phyloP scores from a whole-genome alignment of 345 rosid species.

The Camelina hispida region DNA sequence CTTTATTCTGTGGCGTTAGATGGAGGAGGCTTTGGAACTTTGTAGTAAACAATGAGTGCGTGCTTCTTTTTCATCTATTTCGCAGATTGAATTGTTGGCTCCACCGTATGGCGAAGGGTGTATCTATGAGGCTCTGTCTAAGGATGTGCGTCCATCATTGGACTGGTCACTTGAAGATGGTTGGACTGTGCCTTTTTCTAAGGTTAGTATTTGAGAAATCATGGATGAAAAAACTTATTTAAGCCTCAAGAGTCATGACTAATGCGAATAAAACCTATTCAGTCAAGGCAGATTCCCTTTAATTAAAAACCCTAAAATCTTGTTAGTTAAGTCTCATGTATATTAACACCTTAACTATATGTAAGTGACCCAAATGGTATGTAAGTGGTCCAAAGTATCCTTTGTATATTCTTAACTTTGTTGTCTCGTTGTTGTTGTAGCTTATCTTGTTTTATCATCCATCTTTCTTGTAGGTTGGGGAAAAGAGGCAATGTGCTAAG shows the following conservation, averaged over 20 bases:
- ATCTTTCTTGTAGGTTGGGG: constrained; percentile 22
- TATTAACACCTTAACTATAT: not conserved
- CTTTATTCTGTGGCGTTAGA: not conserved
- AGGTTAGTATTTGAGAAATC: constrained; percentile 9
- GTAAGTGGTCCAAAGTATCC: not conserved
- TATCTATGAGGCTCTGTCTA: constrained; percentile 3
- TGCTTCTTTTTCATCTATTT: not conserved
- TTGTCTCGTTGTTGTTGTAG: not conserved
- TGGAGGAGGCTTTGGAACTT: not conserved
- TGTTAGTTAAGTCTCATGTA: not conserved
- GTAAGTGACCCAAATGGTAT: not conserved
- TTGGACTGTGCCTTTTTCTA: constrained; percentile 33
- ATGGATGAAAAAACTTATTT: not conserved
- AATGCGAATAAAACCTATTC: not conserved
- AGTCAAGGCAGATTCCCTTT: not conserved
- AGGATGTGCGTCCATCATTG: constrained; percentile 38
- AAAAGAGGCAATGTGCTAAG: constrained; percentile 38
- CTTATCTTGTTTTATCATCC: not conserved
- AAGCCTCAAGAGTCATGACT: not conserved
- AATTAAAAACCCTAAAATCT: not conserved
- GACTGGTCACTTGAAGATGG: constrained; percentile 39
- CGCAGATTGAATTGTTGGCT: constrained; percentile 40
- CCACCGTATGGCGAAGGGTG: constrained; percentile 37
- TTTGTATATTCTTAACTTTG: not conserved
- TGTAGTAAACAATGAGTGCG: not conserved